Conservation (phyloP, 306 rosid genomes). For the Vicia sativa region DNA sequence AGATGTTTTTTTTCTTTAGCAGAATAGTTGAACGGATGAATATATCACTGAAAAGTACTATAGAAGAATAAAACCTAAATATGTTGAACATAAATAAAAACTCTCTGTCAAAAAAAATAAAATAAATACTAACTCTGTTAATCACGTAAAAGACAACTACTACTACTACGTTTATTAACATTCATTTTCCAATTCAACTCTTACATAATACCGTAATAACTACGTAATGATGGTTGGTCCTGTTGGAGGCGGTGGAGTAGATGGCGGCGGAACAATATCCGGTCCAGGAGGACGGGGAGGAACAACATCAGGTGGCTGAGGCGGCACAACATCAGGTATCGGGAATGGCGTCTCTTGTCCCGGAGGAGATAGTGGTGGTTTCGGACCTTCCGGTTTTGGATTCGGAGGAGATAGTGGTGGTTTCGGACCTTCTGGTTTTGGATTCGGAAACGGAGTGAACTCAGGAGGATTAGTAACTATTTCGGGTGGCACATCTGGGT, state of each 20-base stretch:
- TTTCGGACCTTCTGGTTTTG: conserved; percentile 46
- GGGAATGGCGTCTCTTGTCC: conserved; percentile 45
- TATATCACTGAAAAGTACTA: too few relatives aligned
- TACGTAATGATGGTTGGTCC: conserved; percentile 30
- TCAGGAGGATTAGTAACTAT: conserved; percentile 44
- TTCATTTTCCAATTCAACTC: background rate
- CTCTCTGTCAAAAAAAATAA: too few relatives aligned
- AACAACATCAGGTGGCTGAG: conserved; percentile 45
- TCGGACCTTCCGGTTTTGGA: conserved; percentile 49
- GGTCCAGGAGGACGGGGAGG: conserved; percentile 59
- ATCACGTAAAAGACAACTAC: too few relatives aligned
- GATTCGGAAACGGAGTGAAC: conserved; percentile 32
- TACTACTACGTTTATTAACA: background rate
- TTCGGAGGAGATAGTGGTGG: conserved; percentile 51
- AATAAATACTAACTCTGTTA: too few relatives aligned
- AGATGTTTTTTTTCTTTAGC: too few relatives aligned
- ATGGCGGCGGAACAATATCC: conserved; percentile 54
- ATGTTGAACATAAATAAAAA: too few relatives aligned
- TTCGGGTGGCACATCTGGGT: conserved; percentile 44
- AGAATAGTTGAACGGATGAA: too few relatives aligned
- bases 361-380: conserved; percentile 50
- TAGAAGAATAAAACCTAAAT: too few relatives aligned
- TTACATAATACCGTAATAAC: background rate
- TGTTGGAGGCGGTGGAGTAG: conserved; percentile 42
- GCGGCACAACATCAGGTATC: conserved; percentile 45